Base-by-base conservation (phyloP, 2,329 filamentous ascomycete genomes). In the Fusarium guadeloupense region DNA sequence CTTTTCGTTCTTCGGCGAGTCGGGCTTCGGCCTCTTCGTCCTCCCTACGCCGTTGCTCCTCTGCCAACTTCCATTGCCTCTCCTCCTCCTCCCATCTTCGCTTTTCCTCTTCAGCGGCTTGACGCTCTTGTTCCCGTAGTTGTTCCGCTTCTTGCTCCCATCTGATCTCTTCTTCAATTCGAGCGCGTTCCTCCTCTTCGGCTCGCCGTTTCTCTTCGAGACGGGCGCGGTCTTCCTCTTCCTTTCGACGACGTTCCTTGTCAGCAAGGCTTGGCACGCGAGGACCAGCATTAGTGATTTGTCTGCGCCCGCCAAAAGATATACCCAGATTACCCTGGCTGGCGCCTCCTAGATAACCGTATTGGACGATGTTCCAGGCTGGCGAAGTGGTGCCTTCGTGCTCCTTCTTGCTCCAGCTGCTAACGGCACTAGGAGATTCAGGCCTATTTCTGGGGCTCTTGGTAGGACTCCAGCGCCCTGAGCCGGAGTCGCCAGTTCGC, bases 341-440 rank as follows among this genome's bases (percentile, higher is more conserved):
- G 21, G 95, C 95, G 42, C 95, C 95, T 54, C 95, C 95, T 90
- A 98, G 95, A 76, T 97, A 99, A 8, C 95, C 93, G 73, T 99
- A 99, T 74, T 99, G 95, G 53, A 93, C 90, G 68, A 98, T 98
- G 73, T 98, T 99, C 95, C 95, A 99, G 2, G 95, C 95, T 0
- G 95, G 95, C 21, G 89, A 83, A 2, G 93, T 97, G 38, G 83
- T 84, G 14, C 85, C 86, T 75, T 97, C 91, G 67, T 97, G 92
- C 50, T 85, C 84, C 75, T 85, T 91, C 74, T 87, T 96, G 76
- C 91, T 96, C 95, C 95, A 98, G 76, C 88, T 96, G 72, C 91
- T 97, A 59, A 94, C 86, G 2, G 80, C 76, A 25, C 77, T 72
- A 33, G 85, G 81, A 45, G 87, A 83, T 54, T 80, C 75, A 13